phyloP scores from a whole-genome alignment of 2,329 filamentous ascomycete genomes.

The Colletotrichum musae region DNA sequence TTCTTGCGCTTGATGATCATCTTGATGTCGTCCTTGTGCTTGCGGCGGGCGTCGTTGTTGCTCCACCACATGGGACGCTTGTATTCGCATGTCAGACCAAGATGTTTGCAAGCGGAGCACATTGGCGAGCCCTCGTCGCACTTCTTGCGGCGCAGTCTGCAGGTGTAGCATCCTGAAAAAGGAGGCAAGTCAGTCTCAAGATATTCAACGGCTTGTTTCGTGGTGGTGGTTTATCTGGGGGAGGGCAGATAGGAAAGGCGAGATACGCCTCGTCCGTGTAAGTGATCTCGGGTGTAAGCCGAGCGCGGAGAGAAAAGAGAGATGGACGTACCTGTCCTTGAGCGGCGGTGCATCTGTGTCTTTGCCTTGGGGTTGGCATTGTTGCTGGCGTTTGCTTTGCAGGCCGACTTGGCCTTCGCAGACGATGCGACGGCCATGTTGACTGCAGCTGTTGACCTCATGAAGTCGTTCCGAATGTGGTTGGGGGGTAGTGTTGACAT shows the following conservation, averaged over 20 bases:
- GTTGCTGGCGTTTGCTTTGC: conserved; percentile 62
- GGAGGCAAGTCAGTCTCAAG: conserved; percentile 26
- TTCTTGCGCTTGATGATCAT: conserved; percentile 98
- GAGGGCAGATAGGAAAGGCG: conserved; percentile 33
- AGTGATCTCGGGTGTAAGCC: conserved; percentile 49
- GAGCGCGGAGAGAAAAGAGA: conserved; percentile 33
- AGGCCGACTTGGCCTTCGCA: conserved; percentile 70
- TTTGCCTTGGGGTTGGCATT: conserved; percentile 75
- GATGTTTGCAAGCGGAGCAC: conserved; percentile 78
- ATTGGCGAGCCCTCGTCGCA: conserved; percentile 75
- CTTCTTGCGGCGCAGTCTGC: conserved; percentile 77
- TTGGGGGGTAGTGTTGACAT: conserved; percentile 78
- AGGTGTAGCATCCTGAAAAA: conserved; percentile 75
- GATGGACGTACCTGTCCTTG: conserved; percentile 83
- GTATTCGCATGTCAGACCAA: conserved; percentile 93
- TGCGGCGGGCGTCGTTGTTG: conserved; percentile 86
- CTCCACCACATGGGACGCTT: conserved; percentile 98
- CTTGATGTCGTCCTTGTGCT: conserved; percentile 97
- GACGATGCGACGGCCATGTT: conserved; percentile 75
- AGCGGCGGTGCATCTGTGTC: conserved; percentile 92
- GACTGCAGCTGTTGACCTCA: conserved; percentile 61
- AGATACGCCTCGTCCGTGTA: conserved; percentile 24
- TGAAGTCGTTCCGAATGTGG: conserved; percentile 59
- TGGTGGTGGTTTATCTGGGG: conserved; percentile 44
- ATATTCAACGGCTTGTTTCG: conserved; percentile 29